A percentile compares a stretch with the other conserved stretches of the same genome.
These are phyloP conservation scores for Colletotrichum somersetense DNA, from an alignment of 2,329 filamentous ascomycete species.

Conservation along the genomic window DNA sequence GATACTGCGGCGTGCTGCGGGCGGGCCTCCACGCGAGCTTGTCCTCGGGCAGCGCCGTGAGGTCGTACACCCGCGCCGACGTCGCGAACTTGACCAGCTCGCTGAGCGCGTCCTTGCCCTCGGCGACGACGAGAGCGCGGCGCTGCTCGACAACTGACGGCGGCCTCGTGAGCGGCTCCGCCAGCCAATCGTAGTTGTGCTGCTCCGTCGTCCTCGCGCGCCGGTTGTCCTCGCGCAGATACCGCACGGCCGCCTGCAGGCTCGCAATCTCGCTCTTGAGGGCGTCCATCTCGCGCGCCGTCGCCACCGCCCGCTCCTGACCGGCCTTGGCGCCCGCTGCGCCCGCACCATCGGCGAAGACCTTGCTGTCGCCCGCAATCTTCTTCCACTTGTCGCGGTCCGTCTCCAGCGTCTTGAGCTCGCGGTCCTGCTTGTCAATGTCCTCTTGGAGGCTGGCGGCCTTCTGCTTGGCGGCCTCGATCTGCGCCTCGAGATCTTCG, in stretches of 20 bases:
- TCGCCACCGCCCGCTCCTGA: conserved; percentile 76
- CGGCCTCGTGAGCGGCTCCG: conserved; percentile 68
- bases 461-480: conserved; percentile 65
- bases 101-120: conserved; percentile 73
- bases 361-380: conserved; percentile 72
- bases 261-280: conserved; percentile 77
- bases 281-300: conserved; percentile 78
- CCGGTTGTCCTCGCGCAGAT: conserved; percentile 75
- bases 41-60: conserved; percentile 69
- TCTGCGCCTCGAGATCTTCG: conserved; percentile 71
- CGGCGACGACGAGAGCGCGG: conserved; percentile 65
- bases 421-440: conserved; percentile 75
- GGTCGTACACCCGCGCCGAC: conserved; percentile 69
- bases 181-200: conserved; percentile 70
- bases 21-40: conserved; percentile 76
- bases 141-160: conserved; percentile 61
- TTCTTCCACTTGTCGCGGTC: conserved; percentile 80
- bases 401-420: conserved; percentile 73
- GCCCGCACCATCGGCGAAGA: conserved; percentile 64
- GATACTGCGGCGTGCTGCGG: conserved; percentile 73
- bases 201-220: conserved; percentile 71
- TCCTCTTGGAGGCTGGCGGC: conserved; percentile 70
- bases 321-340: conserved; percentile 67
- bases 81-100: conserved; percentile 74
- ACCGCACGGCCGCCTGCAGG: conserved; percentile 74